Conservation (phyloP, 768 basidiomycete species). For the Dictyophora rubrovolvata region DNA sequence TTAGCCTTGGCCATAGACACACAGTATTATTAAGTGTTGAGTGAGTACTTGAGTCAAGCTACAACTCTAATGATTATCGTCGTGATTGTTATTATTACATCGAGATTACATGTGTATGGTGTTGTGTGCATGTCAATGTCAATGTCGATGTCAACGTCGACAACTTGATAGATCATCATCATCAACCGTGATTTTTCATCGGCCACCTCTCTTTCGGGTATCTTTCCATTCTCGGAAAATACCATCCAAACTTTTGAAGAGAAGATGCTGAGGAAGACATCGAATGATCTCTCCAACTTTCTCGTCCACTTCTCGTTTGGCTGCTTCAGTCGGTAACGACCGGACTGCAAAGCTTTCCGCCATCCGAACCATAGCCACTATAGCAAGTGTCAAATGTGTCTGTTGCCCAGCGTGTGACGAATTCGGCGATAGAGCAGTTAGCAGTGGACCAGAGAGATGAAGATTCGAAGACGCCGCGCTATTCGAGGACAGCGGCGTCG, state of each 20-base stretch:
- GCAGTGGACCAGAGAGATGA: conserved; percentile 59
- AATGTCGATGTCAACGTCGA: neutral
- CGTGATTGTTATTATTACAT: too few species aligned
- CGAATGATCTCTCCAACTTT: conserved; percentile 83
- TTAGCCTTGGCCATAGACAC: too few species aligned
- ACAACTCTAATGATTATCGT: too few species aligned
- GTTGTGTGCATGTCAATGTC: neutral
- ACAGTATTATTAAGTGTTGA: too few species aligned
- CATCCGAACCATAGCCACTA: conserved; percentile 84
- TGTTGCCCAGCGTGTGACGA: conserved; percentile 82
- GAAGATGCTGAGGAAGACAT: conserved; percentile 74
- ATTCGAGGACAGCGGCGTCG: conserved; percentile 57
- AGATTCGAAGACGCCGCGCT: conserved; percentile 32
- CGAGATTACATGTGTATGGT: too few species aligned
- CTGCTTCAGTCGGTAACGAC: conserved; percentile 43
- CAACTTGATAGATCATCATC: neutral
- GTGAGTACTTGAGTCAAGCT: too few species aligned
- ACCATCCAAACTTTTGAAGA: conserved; percentile 87
- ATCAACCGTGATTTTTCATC: neutral
- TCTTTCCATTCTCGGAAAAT: conserved; percentile 90
- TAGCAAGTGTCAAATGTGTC: conserved; percentile 88
- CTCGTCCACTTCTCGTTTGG: conserved; percentile 62
- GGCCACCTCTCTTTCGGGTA: conserved; percentile 59
- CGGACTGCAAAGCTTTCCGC: conserved; percentile 72
- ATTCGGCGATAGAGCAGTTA: conserved; percentile 59